These are phyloP conservation scores for Sporothrix pallida DNA, from an alignment of 2,329 filamentous ascomycete genomes.

Conservation along the genomic window DNA sequence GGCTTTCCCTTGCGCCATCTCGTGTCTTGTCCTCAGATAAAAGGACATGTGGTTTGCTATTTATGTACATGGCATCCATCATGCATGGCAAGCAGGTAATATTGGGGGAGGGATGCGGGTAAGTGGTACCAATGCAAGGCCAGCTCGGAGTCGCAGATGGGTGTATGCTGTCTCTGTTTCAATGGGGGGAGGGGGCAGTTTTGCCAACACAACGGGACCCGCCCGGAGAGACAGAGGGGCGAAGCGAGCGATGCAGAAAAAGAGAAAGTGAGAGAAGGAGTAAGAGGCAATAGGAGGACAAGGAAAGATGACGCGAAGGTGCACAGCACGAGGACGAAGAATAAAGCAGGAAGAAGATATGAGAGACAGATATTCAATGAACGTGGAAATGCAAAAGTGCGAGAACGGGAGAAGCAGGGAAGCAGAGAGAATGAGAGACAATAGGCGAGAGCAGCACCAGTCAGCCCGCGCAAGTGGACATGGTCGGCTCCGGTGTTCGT, in stretches of 20 bases:
- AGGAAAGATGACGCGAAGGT: conserved; percentile 11
- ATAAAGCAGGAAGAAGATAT: not conserved
- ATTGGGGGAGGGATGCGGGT: conserved; percentile 33
- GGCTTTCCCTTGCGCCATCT: conserved; percentile 27
- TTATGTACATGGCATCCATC: conserved; percentile 39
- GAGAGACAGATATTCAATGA: conserved; percentile 12
- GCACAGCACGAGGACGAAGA: conserved; percentile 1
- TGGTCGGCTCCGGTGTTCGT: conserved; percentile 12
- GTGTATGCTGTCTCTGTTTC: conserved; percentile 26
- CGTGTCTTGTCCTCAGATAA: conserved; percentile 29
- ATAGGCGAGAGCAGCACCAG: conserved; percentile 16
- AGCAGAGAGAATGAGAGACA: not conserved
- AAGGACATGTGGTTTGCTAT: conserved; percentile 39
- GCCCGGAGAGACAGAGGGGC: conserved; percentile 31
- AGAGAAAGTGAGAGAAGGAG: not conserved
- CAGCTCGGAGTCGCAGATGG: conserved; percentile 36
- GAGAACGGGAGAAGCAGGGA: not conserved
- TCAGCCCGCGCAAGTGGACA: conserved; percentile 31
- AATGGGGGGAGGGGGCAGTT: conserved; percentile 15
- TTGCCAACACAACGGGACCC: conserved; percentile 34
- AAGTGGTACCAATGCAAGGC: conserved; percentile 40
- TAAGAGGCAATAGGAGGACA: not conserved
- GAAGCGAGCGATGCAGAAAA: conserved; percentile 25
- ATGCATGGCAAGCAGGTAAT: conserved; percentile 32
- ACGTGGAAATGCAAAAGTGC: conserved; percentile 20